Conservation (phyloP, 768 basidiomycete genomes). For the Rhodotorula babjevae region DNA sequence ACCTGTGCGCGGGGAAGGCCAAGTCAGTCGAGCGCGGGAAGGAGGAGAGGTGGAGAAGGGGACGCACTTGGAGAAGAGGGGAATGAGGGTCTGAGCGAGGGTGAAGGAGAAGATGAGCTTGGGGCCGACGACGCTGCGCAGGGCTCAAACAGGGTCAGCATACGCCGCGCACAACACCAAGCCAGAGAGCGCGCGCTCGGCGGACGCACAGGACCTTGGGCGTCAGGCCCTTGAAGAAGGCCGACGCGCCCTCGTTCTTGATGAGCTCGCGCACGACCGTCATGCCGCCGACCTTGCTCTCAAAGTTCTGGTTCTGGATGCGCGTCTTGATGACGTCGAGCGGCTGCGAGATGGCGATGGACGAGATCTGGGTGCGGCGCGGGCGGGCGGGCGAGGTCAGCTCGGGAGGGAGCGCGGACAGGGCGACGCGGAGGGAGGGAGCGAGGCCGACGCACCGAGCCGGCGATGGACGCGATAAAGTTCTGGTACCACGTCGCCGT, state of each 20-base stretch:
- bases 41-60: background rate
- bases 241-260: conserved; percentile 71
- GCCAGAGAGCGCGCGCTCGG: too few relatives aligned
- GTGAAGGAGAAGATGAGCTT: conserved; percentile 99
- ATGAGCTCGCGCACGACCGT: conserved; percentile 79
- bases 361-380: conserved; percentile 56
- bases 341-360: conserved; percentile 91
- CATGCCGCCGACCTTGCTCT: conserved; percentile 54
- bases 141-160: background rate
- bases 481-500: conserved; percentile 96
- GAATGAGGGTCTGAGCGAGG: conserved; percentile 90
- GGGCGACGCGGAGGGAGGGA: too few relatives aligned
- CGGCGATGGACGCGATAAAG: conserved; percentile 89
- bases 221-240: conserved; percentile 94
- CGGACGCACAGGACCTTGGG: conserved; percentile 71
- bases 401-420: too few relatives aligned
- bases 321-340: conserved; percentile 91
- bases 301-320: conserved; percentile 95
- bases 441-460: conserved; percentile 53
- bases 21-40: too few relatives aligned
- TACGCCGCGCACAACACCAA: too few relatives aligned
- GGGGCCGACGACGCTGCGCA: conserved; percentile 70
- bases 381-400: background rate
- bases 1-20: background rate
- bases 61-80: conserved; percentile 80